Evolutionary conservation across 1,284 basidiomycete genomes (phyloP).

Genomic region (Farysia itapuensis): DNA sequence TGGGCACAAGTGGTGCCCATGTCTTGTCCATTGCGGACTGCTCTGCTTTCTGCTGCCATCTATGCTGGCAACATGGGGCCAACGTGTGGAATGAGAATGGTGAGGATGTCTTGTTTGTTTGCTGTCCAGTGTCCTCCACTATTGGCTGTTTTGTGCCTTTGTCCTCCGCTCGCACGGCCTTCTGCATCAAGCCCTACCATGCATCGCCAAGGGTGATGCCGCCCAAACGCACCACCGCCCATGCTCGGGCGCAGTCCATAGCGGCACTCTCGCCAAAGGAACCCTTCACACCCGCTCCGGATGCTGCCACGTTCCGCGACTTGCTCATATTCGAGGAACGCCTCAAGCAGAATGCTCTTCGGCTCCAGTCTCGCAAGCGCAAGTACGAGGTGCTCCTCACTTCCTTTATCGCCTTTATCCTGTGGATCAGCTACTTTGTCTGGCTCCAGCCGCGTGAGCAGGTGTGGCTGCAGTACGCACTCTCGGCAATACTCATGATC

Average conservation of each 20-base stretch:
- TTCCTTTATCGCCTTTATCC: conserved; percentile 67
- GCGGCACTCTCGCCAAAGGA: conserved; percentile 2
- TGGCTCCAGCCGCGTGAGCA: conserved; percentile 62
- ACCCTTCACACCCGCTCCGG: conserved; percentile 65
- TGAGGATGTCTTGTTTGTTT: too few relatives aligned
- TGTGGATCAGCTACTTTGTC: conserved; percentile 73
- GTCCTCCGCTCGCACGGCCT: too few relatives aligned
- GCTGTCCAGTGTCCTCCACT: too few relatives aligned
- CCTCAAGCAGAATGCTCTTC: conserved; percentile 85
- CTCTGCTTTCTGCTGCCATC: too few relatives aligned
- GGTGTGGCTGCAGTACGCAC: conserved; percentile 39
- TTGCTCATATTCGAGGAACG: conserved; percentile 92
- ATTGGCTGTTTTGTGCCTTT: too few relatives aligned
- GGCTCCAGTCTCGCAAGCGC: conserved; percentile 75
- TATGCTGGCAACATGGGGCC: too few relatives aligned
- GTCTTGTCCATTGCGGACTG: conserved; percentile 30
- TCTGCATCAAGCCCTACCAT: too few relatives aligned
- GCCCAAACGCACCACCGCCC: too few relatives aligned
- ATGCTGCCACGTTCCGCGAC: conserved; percentile 79
- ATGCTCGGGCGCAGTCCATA: not conserved
- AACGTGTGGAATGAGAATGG: too few relatives aligned
- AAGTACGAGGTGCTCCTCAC: conserved; percentile 70
- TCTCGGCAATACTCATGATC: conserved; percentile 47
- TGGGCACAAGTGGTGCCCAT: conserved; percentile 37
- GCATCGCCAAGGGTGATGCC: too few relatives aligned